Evolutionary conservation across 2,329 filamentous ascomycete species (phyloP).

Genomic region (Monilinia laxa): DNA sequence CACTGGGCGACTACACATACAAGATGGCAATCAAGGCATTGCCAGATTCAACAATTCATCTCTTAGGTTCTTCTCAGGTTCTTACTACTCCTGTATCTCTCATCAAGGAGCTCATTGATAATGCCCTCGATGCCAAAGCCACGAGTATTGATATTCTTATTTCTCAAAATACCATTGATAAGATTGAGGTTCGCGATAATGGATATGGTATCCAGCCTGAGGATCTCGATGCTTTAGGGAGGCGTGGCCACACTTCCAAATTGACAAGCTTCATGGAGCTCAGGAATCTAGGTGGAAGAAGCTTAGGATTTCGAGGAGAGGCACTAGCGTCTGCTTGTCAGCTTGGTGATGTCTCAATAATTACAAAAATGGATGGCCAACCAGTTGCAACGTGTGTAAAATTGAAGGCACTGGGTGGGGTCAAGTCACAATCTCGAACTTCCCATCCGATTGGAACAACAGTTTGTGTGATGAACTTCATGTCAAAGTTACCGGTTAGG

Average conservation of each 20-base stretch:
- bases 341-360: constrained; percentile 59
- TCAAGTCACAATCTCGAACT: constrained; percentile 41
- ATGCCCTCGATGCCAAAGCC: constrained; percentile 70
- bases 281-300: constrained; percentile 52
- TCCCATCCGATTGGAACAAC: constrained; percentile 68
- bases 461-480: constrained; percentile 59
- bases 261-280: constrained; percentile 64
- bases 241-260: constrained; percentile 72
- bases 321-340: constrained; percentile 66
- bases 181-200: constrained; percentile 70
- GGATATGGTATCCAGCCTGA: constrained; percentile 65
- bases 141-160: constrained; percentile 64
- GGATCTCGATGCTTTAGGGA: constrained; percentile 63
- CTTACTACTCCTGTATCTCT: constrained; percentile 60
- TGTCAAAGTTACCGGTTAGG: constrained; percentile 62
- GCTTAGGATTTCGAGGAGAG: constrained; percentile 75
- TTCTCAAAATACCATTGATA: constrained; percentile 64
- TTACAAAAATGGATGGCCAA: constrained; percentile 62
- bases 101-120: constrained; percentile 77
- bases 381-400: constrained; percentile 54
- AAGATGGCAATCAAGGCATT: constrained; percentile 48
- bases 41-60: constrained; percentile 50
- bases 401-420: constrained; percentile 45
- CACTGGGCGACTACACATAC: neutral
- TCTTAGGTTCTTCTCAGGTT: constrained; percentile 60